A percentile compares a stretch with the other conserved stretches of the same genome.
Conservation (phyloP, 202 grass and related monocot genomes). For the Setaria viridis region DNA sequence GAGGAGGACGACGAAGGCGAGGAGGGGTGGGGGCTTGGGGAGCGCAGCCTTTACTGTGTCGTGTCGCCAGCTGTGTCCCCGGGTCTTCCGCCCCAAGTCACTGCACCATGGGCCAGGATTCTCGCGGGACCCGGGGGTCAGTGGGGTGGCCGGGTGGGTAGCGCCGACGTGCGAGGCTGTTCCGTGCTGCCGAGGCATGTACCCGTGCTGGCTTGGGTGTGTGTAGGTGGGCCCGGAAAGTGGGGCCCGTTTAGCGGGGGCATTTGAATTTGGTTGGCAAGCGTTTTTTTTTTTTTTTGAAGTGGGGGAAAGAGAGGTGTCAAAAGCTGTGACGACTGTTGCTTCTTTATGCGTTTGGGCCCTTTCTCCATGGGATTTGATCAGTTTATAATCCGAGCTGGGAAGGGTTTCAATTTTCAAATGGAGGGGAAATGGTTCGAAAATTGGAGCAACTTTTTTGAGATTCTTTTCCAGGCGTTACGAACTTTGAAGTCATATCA, state of each 20-base stretch:
- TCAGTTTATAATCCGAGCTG: background rate
- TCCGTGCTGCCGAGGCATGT: slow-evolving; percentile 9
- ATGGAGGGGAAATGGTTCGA: slow-evolving; percentile 40
- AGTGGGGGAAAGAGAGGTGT: slow-evolving; percentile 3
- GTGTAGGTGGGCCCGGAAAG: background rate
- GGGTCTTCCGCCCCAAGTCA: background rate
- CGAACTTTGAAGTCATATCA: background rate
- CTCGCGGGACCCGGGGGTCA: rapidly evolving
- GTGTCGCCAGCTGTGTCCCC: background rate
- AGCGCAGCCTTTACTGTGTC: slow-evolving; percentile 38
- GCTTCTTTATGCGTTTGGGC: background rate
- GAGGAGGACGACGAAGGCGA: background rate
- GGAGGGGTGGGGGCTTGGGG: background rate
- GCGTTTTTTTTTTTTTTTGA: background rate
- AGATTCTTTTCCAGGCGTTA: background rate
- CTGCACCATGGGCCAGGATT: rapidly evolving
- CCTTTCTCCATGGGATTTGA: background rate
- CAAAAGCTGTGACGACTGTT: slow-evolving; percentile 41
- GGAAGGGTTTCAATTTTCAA: background rate
- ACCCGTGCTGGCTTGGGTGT: background rate
- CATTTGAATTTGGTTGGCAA: slow-evolving; percentile 46
- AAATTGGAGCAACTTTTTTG: slow-evolving; percentile 13
- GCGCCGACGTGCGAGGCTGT: background rate
- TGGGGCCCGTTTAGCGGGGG: background rate
- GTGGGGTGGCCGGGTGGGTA: background rate